Evolutionary conservation across 73 alveolate species (phyloP).

Genomic region (Paramecium sonneborni): DNA sequence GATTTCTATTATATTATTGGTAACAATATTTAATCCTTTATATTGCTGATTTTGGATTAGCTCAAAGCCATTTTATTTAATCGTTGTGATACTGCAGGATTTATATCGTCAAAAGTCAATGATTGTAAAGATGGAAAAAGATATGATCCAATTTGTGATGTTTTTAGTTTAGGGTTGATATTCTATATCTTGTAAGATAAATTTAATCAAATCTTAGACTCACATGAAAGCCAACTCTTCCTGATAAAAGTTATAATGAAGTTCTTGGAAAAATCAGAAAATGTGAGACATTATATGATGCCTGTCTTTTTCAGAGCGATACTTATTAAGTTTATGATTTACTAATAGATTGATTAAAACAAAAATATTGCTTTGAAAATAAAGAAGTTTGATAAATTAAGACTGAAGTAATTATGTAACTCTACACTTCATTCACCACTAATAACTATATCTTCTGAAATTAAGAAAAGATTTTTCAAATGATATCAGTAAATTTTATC

Average conservation of each 20-base stretch:
- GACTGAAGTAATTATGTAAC: not conserved
- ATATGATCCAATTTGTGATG: conserved; percentile 68
- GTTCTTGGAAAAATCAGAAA: conserved; percentile 74
- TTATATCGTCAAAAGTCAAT: conserved; percentile 70
- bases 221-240: conserved; percentile 86
- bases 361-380: not conserved
- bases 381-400: conserved; percentile 38
- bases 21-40: conserved; percentile 58
- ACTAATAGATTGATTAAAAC: not conserved
- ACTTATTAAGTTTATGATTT: conserved; percentile 63
- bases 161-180: conserved; percentile 61
- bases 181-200: conserved; percentile 58
- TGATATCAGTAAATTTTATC: not conserved
- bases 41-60: conserved; percentile 73
- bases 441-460: conserved; percentile 6
- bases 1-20: not conserved
- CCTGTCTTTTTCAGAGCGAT: not conserved
- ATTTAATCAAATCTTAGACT: conserved; percentile 43
- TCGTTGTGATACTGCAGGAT: conserved; percentile 69
- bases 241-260: conserved; percentile 78
- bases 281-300: conserved; percentile 71
- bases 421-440: conserved; percentile 34
- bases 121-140: conserved; percentile 54
- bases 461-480: not conserved
- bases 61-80: conserved; percentile 45